A percentile compares a stretch with the other conserved stretches of the same genome.
These are phyloP conservation scores for Coemansia sp. DNA, from an alignment of 192 early-diverging fungal genomes.

Conservation along the genomic window DNA sequence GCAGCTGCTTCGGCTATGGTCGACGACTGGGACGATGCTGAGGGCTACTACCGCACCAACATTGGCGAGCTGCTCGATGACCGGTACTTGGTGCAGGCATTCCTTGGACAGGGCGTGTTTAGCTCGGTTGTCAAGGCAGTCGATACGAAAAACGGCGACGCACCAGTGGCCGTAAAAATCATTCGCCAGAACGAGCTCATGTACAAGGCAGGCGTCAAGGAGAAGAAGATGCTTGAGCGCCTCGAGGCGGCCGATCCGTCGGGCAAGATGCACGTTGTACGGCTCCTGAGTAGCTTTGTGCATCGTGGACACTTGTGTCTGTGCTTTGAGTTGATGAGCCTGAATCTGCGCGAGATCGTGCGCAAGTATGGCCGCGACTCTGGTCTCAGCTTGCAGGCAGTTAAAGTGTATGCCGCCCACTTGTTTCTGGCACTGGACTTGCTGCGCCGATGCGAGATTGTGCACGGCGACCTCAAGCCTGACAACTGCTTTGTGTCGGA, in stretches of 20 bases:
- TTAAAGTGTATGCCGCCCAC: slow-evolving; percentile 87
- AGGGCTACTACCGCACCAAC: slow-evolving; percentile 94
- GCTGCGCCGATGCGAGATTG: slow-evolving; percentile 73
- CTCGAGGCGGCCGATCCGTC: slow-evolving; percentile 80
- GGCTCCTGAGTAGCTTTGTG: slow-evolving; percentile 80
- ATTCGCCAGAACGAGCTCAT: slow-evolving; percentile 94
- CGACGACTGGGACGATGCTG: slow-evolving; percentile 95
- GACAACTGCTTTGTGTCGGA: slow-evolving; percentile 95
- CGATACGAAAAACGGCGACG: slow-evolving; percentile 66
- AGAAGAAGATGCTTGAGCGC: slow-evolving; percentile 85
- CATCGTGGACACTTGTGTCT: slow-evolving; percentile 89
- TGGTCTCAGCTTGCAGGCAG: slow-evolving; percentile 90
- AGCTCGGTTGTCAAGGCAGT: slow-evolving; percentile 86
- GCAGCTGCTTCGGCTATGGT: slow-evolving; percentile 26
- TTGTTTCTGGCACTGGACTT: slow-evolving; percentile 81
- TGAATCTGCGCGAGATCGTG: slow-evolving; percentile 89
- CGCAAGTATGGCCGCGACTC: slow-evolving; percentile 95
- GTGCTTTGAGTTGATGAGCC: slow-evolving; percentile 89
- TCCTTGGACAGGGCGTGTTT: slow-evolving; percentile 94
- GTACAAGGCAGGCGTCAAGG: slow-evolving; percentile 85
- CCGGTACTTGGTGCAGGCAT: slow-evolving; percentile 82
- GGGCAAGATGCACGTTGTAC: slow-evolving; percentile 85
- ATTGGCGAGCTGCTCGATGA: slow-evolving; percentile 82
- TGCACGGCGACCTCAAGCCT: slow-evolving; percentile 98
- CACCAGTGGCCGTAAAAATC: slow-evolving; percentile 92